Evolutionary conservation across 108 stramenopile genomes (phyloP), one percentile per base, ranked within the genome.

Genomic region (Conticribra guillardii): DNA sequence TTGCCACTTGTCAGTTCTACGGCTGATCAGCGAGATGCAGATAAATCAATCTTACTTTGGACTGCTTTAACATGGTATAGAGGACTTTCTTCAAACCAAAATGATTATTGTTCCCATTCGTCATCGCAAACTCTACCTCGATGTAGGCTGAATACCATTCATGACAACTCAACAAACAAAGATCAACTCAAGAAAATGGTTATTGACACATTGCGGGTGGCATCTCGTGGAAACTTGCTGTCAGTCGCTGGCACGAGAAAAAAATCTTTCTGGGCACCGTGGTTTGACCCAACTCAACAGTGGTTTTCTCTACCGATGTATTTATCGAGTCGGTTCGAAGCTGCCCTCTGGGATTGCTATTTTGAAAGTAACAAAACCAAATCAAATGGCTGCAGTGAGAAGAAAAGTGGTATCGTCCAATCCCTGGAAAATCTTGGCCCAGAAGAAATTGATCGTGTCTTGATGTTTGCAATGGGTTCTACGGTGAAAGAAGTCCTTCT

Each of bases 281-380:
- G 92, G 92, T 73, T 93, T 32, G 58, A 85, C 58, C 89, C 89
- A 21, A 86, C 83, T 4, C 50, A 74, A 51, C 74, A 82, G 41
- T 93, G 89, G 89, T 90, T 93, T 62, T 85, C 92, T 4, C 69
- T 93, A 4, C 76, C 85, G 24, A 81, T 85, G 76, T 93, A 86
- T 63, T 69, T 93, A 27, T 81, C 89, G 45, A 85, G 88, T 81
- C 75, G 89, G 54, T 89, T 74, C 51, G 87, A 91, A 58, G 70
- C 85, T 22, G 70, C 88, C 17, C 80, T 93, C 17, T 89, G 89
- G 88, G 70, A 82, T 62, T 54, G 82, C 21, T 90, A 73, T 73
- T 67, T 41, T 23, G 44, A 37, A 34, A 74, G 67, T 44, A 71
- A 31, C 5, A 26, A 64, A 34, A 33, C 8, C n/a, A 34, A 21